Evolutionary conservation across 192 early-diverging fungal species (phyloP).

Genomic region (Cladochytrium replicatum): DNA sequence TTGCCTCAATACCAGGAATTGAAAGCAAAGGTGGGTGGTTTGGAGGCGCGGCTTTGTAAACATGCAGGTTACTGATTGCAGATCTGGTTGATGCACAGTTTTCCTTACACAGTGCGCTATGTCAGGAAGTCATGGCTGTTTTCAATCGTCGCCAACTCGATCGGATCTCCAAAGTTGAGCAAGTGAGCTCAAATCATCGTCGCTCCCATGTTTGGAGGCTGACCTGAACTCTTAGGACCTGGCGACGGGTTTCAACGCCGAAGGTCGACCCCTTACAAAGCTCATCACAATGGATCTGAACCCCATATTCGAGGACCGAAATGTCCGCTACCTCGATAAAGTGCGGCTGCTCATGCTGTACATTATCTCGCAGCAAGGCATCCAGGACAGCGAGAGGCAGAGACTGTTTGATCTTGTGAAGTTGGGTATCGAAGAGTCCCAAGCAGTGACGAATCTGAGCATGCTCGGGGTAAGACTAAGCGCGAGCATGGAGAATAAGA

Average conservation of each 20-base stretch:
- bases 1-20: slow-evolving; percentile 80
- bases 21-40: slow-evolving; percentile 41
- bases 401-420: slow-evolving; percentile 59
- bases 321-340: slow-evolving; percentile 58
- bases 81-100: no score
- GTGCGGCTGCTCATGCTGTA: slow-evolving; percentile 71
- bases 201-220: not conserved
- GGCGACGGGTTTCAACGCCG: slow-evolving; percentile 68
- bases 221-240: slow-evolving; percentile 41
- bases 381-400: slow-evolving; percentile 60
- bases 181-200: slow-evolving; percentile 33
- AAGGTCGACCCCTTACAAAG: slow-evolving; percentile 58
- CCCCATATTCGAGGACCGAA: slow-evolving; percentile 61
- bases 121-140: slow-evolving; percentile 66
- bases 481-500: slow-evolving; percentile 38
- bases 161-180: slow-evolving; percentile 62
- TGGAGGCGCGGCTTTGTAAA: not conserved
- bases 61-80: not conserved
- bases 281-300: slow-evolving; percentile 63
- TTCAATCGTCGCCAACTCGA: slow-evolving; percentile 62
- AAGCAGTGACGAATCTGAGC: slow-evolving; percentile 67
- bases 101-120: slow-evolving; percentile 76
- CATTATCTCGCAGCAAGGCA: slow-evolving; percentile 67
- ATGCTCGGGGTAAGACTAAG: slow-evolving; percentile 52
- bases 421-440: slow-evolving; percentile 59